Evolutionary conservation across 73 alveolate species (phyloP), one percentile per base, ranked within the genome.

Genomic region (Blepharisma japonicum): DNA sequence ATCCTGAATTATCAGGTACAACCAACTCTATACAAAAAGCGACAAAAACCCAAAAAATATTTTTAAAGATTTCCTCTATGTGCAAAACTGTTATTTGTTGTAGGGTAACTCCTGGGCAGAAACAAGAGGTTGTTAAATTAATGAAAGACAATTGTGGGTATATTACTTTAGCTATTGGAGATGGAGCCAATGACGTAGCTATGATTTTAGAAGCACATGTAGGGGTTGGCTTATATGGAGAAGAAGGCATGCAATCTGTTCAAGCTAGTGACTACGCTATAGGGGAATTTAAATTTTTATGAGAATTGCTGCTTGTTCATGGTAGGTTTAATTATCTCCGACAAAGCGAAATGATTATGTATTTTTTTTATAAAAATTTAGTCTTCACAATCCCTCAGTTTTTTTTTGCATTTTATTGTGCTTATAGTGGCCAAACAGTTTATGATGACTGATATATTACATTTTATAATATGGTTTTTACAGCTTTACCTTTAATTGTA

Each of bases 141-240:
- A 93, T 91, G 32, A 96, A 92, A 85, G 88, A 96, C 94, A 87
- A 77, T 47, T 68, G 56, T 5, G 82, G 82, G 32, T 11, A 82
- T n/a, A 79, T 86, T 6, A 94, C 99, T n/a, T 77, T 97, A 42
- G 98, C 99, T 3, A 95, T 97, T 27, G 99, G 99, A 6, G 99
- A 97, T 83, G 99, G 99, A 20, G 99, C 98, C 9, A 97, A 97
- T 81, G 99, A 97, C 86, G 99, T 95, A 0, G 91, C 90, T 83
- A 97, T 97, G 99, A 95, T 97, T 4, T 71, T 56, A 66, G 83
- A 77, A 77, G 85, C 85, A 84, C 83, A 97, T 90, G 80, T 95
- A 11, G 99, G 99, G 4, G 91, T 95, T 11, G 99, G 99, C 6
- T 86, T 96, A 27, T 94, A 87, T 70, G 99, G 99, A 6, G 93